Evolutionary conservation across 768 basidiomycete genomes (phyloP).

Genomic region (Trametes cubensis): DNA sequence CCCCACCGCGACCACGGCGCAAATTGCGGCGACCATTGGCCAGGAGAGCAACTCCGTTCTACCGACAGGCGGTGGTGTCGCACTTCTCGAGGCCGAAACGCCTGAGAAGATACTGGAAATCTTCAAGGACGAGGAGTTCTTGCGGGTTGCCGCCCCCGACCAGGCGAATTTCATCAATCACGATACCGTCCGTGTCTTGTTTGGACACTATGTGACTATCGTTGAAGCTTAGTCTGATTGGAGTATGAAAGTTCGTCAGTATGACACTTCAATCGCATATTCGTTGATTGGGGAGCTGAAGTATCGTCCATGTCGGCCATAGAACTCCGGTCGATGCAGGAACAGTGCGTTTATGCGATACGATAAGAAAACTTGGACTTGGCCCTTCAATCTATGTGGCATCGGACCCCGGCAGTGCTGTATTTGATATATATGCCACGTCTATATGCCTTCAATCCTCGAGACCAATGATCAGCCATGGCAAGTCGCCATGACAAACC

Average conservation of each 20-base stretch:
- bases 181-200: background rate
- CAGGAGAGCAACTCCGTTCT: background rate
- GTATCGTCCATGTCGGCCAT: too few species aligned
- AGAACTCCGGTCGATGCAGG: too few species aligned
- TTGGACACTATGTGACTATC: background rate
- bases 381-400: too few species aligned
- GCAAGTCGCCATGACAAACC: too few species aligned
- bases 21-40: background rate
- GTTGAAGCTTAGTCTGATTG: background rate
- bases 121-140: constrained; percentile 11
- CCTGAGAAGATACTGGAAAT: constrained; percentile 8
- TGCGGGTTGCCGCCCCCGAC: background rate
- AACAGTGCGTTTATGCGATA: too few species aligned
- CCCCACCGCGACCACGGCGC: background rate
- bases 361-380: too few species aligned
- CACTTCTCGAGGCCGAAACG: constrained; percentile 1
- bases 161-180: background rate
- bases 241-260: background rate
- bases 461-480: too few species aligned
- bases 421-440: too few species aligned
- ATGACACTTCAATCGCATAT: background rate
- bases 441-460: too few species aligned
- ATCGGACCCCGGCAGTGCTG: too few species aligned
- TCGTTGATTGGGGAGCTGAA: too few species aligned
- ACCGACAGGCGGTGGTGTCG: background rate